Evolutionary conservation across 139 green algal species (phyloP), one percentile per base, ranked within the genome.

Genomic region (Chlamydomonas schloesseri): DNA sequence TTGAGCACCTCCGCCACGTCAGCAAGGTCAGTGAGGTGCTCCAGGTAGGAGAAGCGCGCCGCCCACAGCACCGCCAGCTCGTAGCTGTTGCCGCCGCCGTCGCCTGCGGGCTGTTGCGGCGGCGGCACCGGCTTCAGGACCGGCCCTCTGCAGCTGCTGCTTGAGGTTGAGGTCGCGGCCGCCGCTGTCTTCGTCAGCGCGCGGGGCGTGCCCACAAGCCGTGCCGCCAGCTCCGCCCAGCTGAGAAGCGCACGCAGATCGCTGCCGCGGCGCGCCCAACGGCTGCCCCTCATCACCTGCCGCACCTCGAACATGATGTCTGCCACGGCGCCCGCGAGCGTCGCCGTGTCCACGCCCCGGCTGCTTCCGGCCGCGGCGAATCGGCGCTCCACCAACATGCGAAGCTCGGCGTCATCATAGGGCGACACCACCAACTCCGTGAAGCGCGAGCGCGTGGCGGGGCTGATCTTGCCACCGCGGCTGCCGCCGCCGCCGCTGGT

Each of bases 391-490:
- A 85, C 73, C 17, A 89, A 34, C 8, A 1, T 28, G 20, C 58
- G 50, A 2, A 85, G 29, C 29, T 89, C 84, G 2, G 26, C 84
- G 28, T 73, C 46, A 6, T 28, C 76, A 71, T 89, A 89, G 1
- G 85, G 58, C 53, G 50, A 36, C 4, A 83, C 65, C 24, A 26
- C 15, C 8, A 92, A 42, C 72, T 79, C 72, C 1, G 72, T 92
- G 78, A 92, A 88, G 29, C 89, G 85, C 18, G 86, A 90, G 34
- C 58, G 71, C 2, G 89, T 84, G 29, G 89, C 89, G 23, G 85
- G 81, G 36, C 85, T 90, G 73, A 92, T 14, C 28, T 81, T 76
- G 31, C 47, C 55, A 21, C 34, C 26, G n/a, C 42, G 62, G 2
- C 13, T 81, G 37, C 31, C 58, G 26, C 78, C 42, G 46, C 80